Evolutionary conservation across 179 eudicot species (phyloP).

Genomic region (Drosera spatulata): DNA sequence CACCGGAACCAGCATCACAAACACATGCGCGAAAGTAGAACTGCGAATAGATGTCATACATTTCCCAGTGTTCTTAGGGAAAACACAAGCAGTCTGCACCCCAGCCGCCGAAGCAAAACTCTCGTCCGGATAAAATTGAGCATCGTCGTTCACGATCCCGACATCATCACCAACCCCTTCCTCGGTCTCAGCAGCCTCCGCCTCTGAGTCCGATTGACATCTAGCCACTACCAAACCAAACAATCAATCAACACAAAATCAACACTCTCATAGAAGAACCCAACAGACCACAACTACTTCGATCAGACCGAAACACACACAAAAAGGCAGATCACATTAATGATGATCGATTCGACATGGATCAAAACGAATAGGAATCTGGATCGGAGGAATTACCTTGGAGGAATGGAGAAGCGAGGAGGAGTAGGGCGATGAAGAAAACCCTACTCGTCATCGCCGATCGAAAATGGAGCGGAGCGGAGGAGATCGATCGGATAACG

Average conservation of each 20-base stretch:
- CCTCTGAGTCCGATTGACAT: constrained; percentile 43
- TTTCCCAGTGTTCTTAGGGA: constrained; percentile 63
- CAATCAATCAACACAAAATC: constrained; percentile 3
- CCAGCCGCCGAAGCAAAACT: constrained; percentile 58
- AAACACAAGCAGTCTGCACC: constrained; percentile 63
- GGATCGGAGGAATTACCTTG: constrained; percentile 24
- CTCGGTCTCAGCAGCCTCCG: constrained; percentile 23
- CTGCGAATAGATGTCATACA: constrained; percentile 13
- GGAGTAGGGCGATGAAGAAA: constrained; percentile 35
- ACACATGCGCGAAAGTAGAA: too few species aligned
- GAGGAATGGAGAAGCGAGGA: constrained; percentile 38
- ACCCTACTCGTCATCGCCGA: constrained; percentile 28
- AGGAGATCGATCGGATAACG: too few species aligned
- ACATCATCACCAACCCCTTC: constrained; percentile 41
- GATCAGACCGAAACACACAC: constrained; percentile 7
- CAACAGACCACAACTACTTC: neutral
- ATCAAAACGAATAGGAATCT: neutral
- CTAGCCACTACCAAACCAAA: constrained; percentile 36
- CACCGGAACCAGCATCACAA: too few species aligned
- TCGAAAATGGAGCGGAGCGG: too few species aligned
- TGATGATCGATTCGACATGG: too few species aligned
- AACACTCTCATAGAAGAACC: neutral
- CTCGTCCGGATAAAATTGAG: constrained; percentile 46
- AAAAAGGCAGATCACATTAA: constrained; percentile 3
- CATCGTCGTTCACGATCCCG: constrained; percentile 68